These are phyloP conservation scores for Thielaviopsis populi DNA, from an alignment of 2,329 filamentous ascomycete genomes.

Conservation along the genomic window DNA sequence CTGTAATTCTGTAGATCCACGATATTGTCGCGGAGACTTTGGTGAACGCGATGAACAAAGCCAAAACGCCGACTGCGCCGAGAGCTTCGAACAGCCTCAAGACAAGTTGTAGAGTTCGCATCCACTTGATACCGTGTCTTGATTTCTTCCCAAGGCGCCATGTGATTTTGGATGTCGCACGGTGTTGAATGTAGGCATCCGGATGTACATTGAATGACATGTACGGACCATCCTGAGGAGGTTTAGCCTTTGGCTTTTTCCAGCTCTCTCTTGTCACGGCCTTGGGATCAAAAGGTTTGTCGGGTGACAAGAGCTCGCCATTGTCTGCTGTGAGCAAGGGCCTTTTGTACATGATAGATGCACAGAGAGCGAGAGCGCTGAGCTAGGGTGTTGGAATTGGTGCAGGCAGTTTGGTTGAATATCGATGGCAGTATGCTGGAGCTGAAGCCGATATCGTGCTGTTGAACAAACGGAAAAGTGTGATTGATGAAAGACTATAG, in stretches of 20 bases:
- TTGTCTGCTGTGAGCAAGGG: constrained; percentile 12
- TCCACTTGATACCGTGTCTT: constrained; percentile 55
- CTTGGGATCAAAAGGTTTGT: constrained; percentile 65
- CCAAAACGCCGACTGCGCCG: constrained; percentile 54
- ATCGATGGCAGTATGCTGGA: background rate
- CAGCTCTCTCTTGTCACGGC: constrained; percentile 68
- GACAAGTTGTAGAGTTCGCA: constrained; percentile 52
- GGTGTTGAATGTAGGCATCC: constrained; percentile 55
- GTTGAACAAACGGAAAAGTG: background rate
- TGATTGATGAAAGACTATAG: background rate
- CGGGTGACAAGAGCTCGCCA: constrained; percentile 27
- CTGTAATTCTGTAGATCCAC: constrained; percentile 64
- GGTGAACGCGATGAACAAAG: constrained; percentile 62
- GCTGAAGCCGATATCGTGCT: background rate
- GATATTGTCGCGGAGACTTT: constrained; percentile 47
- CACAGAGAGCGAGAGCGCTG: background rate
- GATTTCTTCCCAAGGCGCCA: constrained; percentile 51
- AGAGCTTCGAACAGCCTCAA: constrained; percentile 53
- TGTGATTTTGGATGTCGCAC: constrained; percentile 42
- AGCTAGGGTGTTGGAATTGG: background rate
- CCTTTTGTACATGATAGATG: constrained; percentile 9
- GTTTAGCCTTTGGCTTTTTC: constrained; percentile 44
- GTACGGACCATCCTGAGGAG: constrained; percentile 58
- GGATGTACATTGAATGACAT: constrained; percentile 76
- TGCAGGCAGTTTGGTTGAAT: background rate